Evolutionary conservation across 2,329 filamentous ascomycete genomes (phyloP), one percentile per base, ranked within the genome.

Genomic region (Sporothrix humicola): DNA sequence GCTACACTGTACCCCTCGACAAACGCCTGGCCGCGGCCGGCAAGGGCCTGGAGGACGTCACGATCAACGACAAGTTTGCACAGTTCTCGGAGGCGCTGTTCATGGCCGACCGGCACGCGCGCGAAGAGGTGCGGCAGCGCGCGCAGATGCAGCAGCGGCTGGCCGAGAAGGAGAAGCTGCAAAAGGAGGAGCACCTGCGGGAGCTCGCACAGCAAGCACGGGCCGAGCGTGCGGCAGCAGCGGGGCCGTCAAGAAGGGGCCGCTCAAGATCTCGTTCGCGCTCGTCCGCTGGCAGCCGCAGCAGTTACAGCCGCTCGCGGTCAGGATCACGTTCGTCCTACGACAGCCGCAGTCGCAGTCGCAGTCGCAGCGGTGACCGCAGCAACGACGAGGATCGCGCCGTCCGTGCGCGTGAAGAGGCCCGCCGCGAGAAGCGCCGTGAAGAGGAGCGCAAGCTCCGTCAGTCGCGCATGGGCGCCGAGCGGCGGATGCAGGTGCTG

Each of bases 31-130:
- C 96, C 20, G 95, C 96, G 9, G 95, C 98, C 81, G 96, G 96
- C 13, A 89, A 96, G 79, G 94, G 94, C 0, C 81, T 99, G 76
- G 94, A 98, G 81, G 96, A 99, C 80, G 90, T 97, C 58, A 92
- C 94, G 7, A 98, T 99, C 83, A 98, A 97, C 83, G 96, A 99
- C 85, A 98, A 98, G 81, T 98, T 99, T 80, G 95, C 95, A 2
- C 94, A 97, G 79, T 97, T 99, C 80, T 93, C 94, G 0, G 96
- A 99, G 83, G 94, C 95, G 0, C 85, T 99, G 52, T 97, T 96
- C 81, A 97, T 96, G 76, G 96, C 96, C 1, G 96, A 99, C 80
- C 88, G 95, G 66, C 96, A 98, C 81, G 96, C 96, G 8, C 89
- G 96, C 79, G 96, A 99, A 79, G 96, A 99, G 82, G 95, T 99